Evolutionary conservation across 139 green algal species (phyloP).

Genomic region (Picochlorum sp.): DNA sequence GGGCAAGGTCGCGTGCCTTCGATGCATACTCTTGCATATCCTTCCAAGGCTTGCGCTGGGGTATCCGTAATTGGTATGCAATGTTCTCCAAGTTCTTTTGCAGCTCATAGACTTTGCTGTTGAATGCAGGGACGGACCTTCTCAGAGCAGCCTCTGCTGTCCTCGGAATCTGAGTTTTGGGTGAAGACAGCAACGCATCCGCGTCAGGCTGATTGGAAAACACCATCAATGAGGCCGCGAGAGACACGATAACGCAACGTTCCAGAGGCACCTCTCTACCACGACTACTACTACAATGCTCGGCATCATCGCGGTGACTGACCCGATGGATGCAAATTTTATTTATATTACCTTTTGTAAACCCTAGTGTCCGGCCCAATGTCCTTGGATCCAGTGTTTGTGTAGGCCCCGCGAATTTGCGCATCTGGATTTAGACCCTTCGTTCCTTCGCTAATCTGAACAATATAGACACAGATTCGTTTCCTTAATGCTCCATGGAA

Average conservation of each 20-base stretch:
- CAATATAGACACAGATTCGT: background rate
- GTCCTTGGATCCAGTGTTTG: conserved; percentile 54
- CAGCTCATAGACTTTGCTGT: conserved; percentile 45
- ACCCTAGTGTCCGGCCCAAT: conserved; percentile 36
- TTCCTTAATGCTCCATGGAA: background rate
- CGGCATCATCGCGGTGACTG: too few relatives aligned
- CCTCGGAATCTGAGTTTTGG: conserved; percentile 55
- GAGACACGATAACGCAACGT: background rate
- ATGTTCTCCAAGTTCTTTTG: conserved; percentile 51
- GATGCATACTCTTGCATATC: conserved; percentile 54
- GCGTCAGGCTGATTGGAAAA: conserved; percentile 23
- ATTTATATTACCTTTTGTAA: background rate
- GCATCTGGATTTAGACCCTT: conserved; percentile 30
- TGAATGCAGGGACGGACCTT: conserved; percentile 72
- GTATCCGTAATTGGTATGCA: conserved; percentile 72
- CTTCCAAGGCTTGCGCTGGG: conserved; percentile 69
- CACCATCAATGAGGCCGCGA: conserved; percentile 11
- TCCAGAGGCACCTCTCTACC: background rate
- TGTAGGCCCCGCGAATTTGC: conserved; percentile 50
- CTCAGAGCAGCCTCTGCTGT: conserved; percentile 53
- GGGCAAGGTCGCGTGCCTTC: conserved; percentile 15
- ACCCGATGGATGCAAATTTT: too few relatives aligned
- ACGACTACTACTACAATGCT: background rate
- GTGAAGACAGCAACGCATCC: conserved; percentile 55
- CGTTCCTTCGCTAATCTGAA: conserved; percentile 22